These are phyloP conservation scores for Podila clonocystis DNA, from an alignment of 192 early-diverging fungal species.

Conservation along the genomic window DNA sequence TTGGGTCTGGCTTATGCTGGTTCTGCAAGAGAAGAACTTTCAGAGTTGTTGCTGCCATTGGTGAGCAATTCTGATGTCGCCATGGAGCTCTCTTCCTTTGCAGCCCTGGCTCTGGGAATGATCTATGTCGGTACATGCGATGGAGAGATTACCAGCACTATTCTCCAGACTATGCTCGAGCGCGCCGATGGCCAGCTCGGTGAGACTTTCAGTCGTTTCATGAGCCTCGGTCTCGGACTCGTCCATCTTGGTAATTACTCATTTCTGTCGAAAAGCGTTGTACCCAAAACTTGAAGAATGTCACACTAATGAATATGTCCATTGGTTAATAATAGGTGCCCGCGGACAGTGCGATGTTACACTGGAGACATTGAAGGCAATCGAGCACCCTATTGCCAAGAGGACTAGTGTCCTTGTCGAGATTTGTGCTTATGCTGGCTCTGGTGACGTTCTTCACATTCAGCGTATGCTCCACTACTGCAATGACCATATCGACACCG, in stretches of 20 bases:
- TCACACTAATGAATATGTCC: background rate
- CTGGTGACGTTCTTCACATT: constrained; percentile 96
- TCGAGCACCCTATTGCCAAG: constrained; percentile 93
- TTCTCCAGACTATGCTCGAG: constrained; percentile 96
- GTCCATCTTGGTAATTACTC: constrained; percentile 77
- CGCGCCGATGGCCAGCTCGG: constrained; percentile 87
- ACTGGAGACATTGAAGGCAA: constrained; percentile 93
- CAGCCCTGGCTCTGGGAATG: constrained; percentile 90
- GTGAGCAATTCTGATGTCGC: constrained; percentile 81
- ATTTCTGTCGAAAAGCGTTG: background rate
- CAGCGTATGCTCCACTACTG: constrained; percentile 97
- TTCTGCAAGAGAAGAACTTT: constrained; percentile 84
- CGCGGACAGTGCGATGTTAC: constrained; percentile 93
- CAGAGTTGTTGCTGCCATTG: constrained; percentile 83
- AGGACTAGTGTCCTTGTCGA: constrained; percentile 90
- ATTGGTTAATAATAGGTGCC: constrained; percentile 58
- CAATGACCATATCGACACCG: constrained; percentile 95
- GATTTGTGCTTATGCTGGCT: constrained; percentile 88
- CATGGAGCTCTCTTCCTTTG: constrained; percentile 92
- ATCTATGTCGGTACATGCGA: constrained; percentile 92
- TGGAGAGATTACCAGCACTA: constrained; percentile 90
- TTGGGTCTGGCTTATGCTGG: constrained; percentile 97
- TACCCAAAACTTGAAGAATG: too few species aligned
- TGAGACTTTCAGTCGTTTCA: constrained; percentile 89
- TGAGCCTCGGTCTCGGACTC: constrained; percentile 92